Percentiles rank a stretch among this genome's conserved stretches.
Conservation (phyloP, 176 grass and related monocot species). For the Elymus sibiricus region DNA sequence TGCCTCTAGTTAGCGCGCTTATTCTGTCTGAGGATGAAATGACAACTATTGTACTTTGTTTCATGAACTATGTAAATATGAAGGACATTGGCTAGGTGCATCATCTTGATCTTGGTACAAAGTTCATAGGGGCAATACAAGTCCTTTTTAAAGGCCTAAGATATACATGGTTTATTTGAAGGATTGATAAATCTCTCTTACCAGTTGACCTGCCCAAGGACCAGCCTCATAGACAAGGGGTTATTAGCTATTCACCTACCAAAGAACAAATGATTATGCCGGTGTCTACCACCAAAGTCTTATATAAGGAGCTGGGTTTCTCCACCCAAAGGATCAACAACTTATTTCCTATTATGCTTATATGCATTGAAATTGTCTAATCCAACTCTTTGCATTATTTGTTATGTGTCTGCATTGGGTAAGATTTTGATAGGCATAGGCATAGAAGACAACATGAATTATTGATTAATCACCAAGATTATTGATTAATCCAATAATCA, state of each 20-base stretch:
- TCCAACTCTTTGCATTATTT: neutral
- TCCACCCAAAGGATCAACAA: neutral
- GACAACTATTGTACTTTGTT: too few species aligned
- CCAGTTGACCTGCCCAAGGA: neutral
- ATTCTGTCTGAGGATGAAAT: too few species aligned
- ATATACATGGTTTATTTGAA: neutral
- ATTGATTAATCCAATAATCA: too few species aligned
- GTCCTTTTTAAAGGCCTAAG: neutral
- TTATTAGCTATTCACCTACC: neutral
- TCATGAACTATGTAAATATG: too few species aligned
- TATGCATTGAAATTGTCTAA: neutral
- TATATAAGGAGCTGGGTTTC: neutral
- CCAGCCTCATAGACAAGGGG: neutral
- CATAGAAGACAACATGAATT: neutral
- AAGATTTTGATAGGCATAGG: neutral
- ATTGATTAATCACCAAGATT: neutral
- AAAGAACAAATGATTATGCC: neutral
- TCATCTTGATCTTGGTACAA: too few species aligned
- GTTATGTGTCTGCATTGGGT: neutral
- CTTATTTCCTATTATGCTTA: neutral
- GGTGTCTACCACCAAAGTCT: neutral
- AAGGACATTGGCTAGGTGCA: too few species aligned
- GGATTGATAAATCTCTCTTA: neutral
- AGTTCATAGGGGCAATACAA: neutral
- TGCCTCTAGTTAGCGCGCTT: too few species aligned